phyloP scores from a whole-genome alignment of 2,329 filamentous ascomycete genomes.

The Xylariaceae sp. region DNA sequence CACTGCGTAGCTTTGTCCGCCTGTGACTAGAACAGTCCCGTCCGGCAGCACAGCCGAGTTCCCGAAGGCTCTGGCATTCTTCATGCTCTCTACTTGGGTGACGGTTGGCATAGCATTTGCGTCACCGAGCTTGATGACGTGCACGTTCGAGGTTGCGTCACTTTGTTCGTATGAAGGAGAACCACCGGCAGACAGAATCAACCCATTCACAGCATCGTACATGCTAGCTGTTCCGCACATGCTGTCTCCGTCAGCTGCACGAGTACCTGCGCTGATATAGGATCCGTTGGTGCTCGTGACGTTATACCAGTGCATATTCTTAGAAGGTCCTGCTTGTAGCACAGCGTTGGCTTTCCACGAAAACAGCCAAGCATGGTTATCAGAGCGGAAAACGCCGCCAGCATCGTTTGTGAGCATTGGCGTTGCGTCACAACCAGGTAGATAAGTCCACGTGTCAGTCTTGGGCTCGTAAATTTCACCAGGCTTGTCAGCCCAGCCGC shows the following conservation, averaged over 20 bases:
- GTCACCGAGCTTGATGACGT: conserved; percentile 41
- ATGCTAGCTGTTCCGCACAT: conserved; percentile 51
- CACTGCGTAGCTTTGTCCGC: conserved; percentile 34
- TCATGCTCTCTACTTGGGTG: conserved; percentile 34
- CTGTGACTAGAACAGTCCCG: conserved; percentile 38
- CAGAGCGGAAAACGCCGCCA: conserved; percentile 40
- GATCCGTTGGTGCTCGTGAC: conserved; percentile 36
- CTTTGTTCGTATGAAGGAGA: conserved; percentile 39
- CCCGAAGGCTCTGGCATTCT: conserved; percentile 36
- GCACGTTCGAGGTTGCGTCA: conserved; percentile 37
- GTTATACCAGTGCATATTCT: conserved; percentile 49
- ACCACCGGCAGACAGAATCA: conserved; percentile 49
- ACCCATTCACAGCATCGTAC: conserved; percentile 48
- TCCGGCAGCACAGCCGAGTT: conserved; percentile 40
- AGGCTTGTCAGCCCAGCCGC: conserved; percentile 46
- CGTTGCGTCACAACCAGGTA: conserved; percentile 40
- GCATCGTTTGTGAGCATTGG: conserved; percentile 49
- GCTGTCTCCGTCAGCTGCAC: conserved; percentile 40
- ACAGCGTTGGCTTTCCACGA: conserved; percentile 43
- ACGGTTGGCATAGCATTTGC: conserved; percentile 23
- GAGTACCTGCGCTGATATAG: conserved; percentile 37
- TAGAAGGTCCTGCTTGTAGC: conserved; percentile 47
- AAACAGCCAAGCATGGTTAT: conserved; percentile 54
- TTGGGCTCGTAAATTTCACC: conserved; percentile 51
- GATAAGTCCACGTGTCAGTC: conserved; percentile 42